Percentiles rank a stretch among this genome's conserved stretches.
phyloP scores from a whole-genome alignment of 1,284 basidiomycete genomes.

The Boletus hoseneyae region DNA sequence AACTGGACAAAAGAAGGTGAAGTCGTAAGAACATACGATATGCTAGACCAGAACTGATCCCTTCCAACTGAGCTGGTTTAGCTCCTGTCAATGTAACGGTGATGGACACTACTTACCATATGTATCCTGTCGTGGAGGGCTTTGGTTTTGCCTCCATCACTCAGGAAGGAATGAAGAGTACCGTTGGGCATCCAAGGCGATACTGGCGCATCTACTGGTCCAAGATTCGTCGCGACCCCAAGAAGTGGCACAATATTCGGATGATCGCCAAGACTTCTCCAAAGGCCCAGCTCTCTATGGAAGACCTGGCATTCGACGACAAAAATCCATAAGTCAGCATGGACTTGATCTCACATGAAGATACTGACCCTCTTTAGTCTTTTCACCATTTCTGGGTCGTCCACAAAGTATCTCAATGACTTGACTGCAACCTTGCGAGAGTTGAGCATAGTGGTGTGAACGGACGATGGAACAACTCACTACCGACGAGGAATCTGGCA shows the following conservation, averaged over 20 bases:
- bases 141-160: neutral
- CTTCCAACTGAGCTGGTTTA: neutral
- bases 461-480: neutral
- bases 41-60: neutral
- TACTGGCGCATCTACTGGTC: neutral
- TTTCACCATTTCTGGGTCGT: neutral
- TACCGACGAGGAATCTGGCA: neutral
- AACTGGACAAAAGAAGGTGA: neutral
- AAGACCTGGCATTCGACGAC: neutral
- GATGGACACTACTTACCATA: neutral
- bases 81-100: no score
- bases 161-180: constrained; percentile 2
- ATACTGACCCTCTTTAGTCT: neutral
- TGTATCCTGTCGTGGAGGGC: neutral
- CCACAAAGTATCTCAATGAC: neutral
- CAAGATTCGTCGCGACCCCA: constrained; percentile 1
- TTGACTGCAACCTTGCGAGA: neutral
- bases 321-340: no score
- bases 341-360: neutral
- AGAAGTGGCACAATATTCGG: constrained; percentile 1
- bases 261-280: constrained; percentile 3
- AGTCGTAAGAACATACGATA: neutral
- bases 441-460: neutral
- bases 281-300: neutral
- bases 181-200: constrained; percentile 2